phyloP scores from a whole-genome alignment of 129 eudicot species.

The Flaveria trinervia region DNA sequence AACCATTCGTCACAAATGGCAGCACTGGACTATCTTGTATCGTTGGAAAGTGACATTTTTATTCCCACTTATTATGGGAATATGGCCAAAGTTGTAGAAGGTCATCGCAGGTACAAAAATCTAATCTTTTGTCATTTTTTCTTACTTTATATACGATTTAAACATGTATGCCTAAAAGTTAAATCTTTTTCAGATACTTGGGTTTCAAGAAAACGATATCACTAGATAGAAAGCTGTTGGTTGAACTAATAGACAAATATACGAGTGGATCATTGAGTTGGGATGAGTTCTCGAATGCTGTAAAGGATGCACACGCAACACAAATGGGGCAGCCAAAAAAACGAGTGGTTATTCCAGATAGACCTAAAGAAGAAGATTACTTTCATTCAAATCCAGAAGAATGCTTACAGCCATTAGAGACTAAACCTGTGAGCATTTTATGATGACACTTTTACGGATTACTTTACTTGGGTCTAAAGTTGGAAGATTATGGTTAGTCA shows the following conservation, averaged over 20 bases:
- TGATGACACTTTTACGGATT: slow-evolving; percentile 13
- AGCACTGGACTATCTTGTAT: slow-evolving; percentile 88
- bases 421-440: slow-evolving; percentile 38
- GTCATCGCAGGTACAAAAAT: slow-evolving; percentile 83
- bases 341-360: slow-evolving; percentile 67
- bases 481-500: slow-evolving; percentile 14
- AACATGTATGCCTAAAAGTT: slow-evolving; percentile 1
- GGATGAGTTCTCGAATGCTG: slow-evolving; percentile 80
- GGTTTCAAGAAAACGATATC: slow-evolving; percentile 84
- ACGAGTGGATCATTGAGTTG: slow-evolving; percentile 58
- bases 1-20: slow-evolving; percentile 98
- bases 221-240: slow-evolving; percentile 65
- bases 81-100: slow-evolving; percentile 97
- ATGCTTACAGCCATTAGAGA: slow-evolving; percentile 60
- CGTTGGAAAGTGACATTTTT: slow-evolving; percentile 90
- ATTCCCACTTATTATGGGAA: slow-evolving; percentile 93
- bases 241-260: slow-evolving; percentile 75
- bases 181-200: slow-evolving; percentile 50
- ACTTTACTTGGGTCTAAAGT: neutral
- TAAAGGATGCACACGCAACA: slow-evolving; percentile 55
- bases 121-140: neutral
- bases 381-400: slow-evolving; percentile 87
- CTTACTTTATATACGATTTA: neutral
- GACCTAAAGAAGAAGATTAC: slow-evolving; percentile 96
- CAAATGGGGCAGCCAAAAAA: slow-evolving; percentile 76